Conservation (phyloP, 2,329 filamentous ascomycete genomes). For the Stachybotrys echinatus region DNA sequence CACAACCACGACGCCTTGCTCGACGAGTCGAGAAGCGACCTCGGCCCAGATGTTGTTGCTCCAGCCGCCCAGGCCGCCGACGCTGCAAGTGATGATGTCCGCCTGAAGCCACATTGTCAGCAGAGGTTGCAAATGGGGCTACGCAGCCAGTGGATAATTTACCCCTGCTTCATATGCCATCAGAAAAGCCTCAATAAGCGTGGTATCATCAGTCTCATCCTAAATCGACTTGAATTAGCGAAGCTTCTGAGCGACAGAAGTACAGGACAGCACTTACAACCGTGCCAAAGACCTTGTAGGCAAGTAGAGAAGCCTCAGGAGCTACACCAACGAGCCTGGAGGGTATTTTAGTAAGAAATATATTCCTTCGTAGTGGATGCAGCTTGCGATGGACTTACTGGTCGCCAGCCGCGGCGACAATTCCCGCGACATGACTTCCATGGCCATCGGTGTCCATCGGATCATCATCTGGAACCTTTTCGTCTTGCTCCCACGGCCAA, state of each 20-base stretch:
- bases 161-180: conserved; percentile 11
- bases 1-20: conserved; percentile 35
- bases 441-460: conserved; percentile 19
- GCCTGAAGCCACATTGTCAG: conserved; percentile 5
- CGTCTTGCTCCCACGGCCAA: neutral
- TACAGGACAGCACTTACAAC: neutral
- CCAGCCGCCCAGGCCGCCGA: conserved; percentile 8
- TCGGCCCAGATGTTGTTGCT: conserved; percentile 22
- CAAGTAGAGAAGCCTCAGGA: conserved; percentile 17
- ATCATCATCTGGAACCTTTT: conserved; percentile 15
- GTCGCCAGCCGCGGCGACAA: conserved; percentile 17
- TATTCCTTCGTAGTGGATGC: neutral
- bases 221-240: neutral
- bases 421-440: conserved; percentile 22
- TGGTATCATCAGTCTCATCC: conserved; percentile 1
- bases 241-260: neutral
- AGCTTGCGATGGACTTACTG: neutral
- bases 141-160: too few relatives aligned
- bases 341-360: too few relatives aligned
- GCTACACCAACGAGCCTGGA: conserved; percentile 16
- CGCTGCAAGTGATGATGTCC: conserved; percentile 27
- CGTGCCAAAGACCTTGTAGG: conserved; percentile 20
- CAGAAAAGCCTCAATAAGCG: conserved; percentile 28
- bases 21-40: conserved; percentile 25
- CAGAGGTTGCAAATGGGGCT: neutral